A percentile compares a stretch with the other conserved stretches of the same genome.
Conservation (phyloP, 192 early-diverging fungal genomes). For the Linnemannia schmuckeri region DNA sequence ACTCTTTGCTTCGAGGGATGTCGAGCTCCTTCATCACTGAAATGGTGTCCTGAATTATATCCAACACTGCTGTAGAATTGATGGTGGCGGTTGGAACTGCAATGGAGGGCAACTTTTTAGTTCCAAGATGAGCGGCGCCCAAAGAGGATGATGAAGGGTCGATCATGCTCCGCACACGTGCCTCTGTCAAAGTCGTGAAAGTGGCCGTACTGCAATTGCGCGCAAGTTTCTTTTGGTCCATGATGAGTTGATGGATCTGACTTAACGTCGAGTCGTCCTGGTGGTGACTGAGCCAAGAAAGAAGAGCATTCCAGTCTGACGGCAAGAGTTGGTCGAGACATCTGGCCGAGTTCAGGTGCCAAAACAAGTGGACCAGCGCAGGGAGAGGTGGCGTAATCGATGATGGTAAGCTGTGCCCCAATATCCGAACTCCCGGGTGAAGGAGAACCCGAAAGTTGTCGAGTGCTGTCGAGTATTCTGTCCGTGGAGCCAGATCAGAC, state of each 20-base stretch:
- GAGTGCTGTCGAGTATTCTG: not conserved
- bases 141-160: not conserved
- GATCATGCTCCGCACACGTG: not conserved
- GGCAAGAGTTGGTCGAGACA: conserved; percentile 9
- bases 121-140: not conserved
- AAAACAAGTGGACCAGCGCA: conserved; percentile 17
- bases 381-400: conserved; percentile 38
- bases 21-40: conserved; percentile 14
- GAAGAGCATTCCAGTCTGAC: conserved; percentile 31
- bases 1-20: conserved; percentile 1
- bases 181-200: conserved; percentile 10
- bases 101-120: not conserved
- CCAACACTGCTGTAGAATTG: not conserved
- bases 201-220: not conserved
- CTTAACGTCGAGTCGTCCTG: conserved; percentile 9
- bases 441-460: conserved; percentile 32
- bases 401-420: conserved; percentile 26
- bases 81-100: too few relatives aligned
- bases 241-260: conserved; percentile 3
- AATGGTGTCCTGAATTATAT: conserved; percentile 19
- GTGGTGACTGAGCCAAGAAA: conserved; percentile 36
- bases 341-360: not conserved
- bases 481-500: not conserved
- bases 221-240: not conserved
- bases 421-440: conserved; percentile 12